Evolutionary conservation across 2,329 filamentous ascomycete species (phyloP).

Genomic region (Penicillium griseofulvum): DNA sequence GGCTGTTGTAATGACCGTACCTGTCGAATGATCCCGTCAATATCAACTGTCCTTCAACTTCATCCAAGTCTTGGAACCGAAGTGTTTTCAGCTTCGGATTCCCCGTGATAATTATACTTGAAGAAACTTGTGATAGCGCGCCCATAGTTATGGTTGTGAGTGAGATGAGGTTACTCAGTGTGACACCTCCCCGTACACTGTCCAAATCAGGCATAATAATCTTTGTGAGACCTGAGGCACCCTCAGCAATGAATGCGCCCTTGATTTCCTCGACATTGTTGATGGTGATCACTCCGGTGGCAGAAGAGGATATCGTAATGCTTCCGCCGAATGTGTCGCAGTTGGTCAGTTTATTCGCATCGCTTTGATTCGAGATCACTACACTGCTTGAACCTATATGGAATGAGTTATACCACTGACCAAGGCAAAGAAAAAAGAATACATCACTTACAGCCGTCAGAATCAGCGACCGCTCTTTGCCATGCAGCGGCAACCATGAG

Average conservation of each 20-base stretch:
- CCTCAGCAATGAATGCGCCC: constrained; percentile 23
- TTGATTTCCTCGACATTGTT: constrained; percentile 37
- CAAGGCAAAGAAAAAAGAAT: too few species aligned
- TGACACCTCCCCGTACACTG: constrained; percentile 19
- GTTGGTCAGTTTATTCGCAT: constrained; percentile 32
- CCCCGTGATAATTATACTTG: constrained; percentile 20
- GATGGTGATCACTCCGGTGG: constrained; percentile 40
- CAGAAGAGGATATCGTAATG: constrained; percentile 39
- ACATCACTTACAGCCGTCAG: constrained; percentile 7
- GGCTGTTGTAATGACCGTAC: constrained; percentile 11
- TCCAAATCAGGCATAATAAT: constrained; percentile 22
- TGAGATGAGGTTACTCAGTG: constrained; percentile 17
- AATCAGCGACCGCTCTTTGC: constrained; percentile 8
- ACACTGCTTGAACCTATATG: constrained; percentile 41
- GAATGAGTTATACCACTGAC: not conserved
- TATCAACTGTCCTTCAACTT: constrained; percentile 23
- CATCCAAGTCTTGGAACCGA: constrained; percentile 21
- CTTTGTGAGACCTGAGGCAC: constrained; percentile 14
- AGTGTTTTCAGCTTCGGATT: constrained; percentile 23
- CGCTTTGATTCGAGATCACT: constrained; percentile 42
- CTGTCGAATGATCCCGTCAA: constrained; percentile 24
- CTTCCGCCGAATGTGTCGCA: constrained; percentile 43
- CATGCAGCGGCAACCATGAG: constrained; percentile 4
- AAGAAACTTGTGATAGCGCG: constrained; percentile 16
- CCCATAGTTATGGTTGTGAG: constrained; percentile 21